These are phyloP conservation scores for Metarhizium brunneum DNA, from an alignment of 2,329 filamentous ascomycete species.

Conservation along the genomic window DNA sequence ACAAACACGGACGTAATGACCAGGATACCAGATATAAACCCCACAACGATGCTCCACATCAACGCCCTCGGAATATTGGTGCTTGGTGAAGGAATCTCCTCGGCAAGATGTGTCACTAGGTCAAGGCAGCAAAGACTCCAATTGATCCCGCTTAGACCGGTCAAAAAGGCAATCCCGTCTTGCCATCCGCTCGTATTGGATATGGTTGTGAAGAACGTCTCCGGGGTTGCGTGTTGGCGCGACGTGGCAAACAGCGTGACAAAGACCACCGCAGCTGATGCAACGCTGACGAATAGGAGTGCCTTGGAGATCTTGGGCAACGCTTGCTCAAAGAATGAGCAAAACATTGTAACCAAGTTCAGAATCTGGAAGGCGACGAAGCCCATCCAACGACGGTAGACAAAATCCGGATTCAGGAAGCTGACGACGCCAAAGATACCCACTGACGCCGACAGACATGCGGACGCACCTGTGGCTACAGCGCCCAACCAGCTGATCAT, in stretches of 20 bases:
- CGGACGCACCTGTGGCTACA: conserved; percentile 15
- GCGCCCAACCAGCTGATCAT: conserved; percentile 18
- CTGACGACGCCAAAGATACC: conserved; percentile 14
- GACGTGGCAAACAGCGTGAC: conserved; percentile 18
- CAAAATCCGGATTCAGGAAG: conserved; percentile 14
- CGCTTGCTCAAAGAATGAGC: conserved; percentile 14
- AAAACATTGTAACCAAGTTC: conserved; percentile 12
- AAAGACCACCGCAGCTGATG: conserved; percentile 14
- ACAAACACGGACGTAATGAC: conserved; percentile 13
- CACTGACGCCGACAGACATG: conserved; percentile 14
- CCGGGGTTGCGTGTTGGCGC: conserved; percentile 7
- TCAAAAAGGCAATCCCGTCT: conserved; percentile 19
- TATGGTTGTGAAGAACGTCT: conserved; percentile 13
- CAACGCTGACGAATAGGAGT: conserved; percentile 17
- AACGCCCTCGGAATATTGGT: conserved; percentile 10
- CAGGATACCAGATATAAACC: conserved; percentile 12
- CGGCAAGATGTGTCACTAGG: conserved; percentile 17
- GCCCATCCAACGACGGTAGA: conserved; percentile 17
- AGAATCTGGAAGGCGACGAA: conserved; percentile 17
- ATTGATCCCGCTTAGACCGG: conserved; percentile 19
- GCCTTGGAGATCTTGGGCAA: conserved; percentile 17
- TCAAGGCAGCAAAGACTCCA: conserved; percentile 22
- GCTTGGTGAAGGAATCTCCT: conserved; percentile 18
- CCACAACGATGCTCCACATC: conserved; percentile 15
- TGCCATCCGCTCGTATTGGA: conserved; percentile 17